Conservation (phyloP, 192 early-diverging fungal genomes). For the Coemansia sp. region DNA sequence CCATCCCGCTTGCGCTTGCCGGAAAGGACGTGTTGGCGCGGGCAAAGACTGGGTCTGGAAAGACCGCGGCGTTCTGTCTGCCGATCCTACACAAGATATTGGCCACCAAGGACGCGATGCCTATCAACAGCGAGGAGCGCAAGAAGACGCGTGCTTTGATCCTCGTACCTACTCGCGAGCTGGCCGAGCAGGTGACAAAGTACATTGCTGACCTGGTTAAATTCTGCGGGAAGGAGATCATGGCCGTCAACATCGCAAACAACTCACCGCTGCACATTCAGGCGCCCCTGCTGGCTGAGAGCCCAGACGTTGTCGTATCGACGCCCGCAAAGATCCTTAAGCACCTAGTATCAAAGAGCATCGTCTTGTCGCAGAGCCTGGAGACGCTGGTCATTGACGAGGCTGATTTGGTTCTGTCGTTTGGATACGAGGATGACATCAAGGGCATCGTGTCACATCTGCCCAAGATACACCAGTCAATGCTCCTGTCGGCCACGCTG, state of each 20-base stretch:
- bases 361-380: conserved; percentile 61
- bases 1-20: conserved; percentile 87
- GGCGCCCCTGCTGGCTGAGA: conserved; percentile 77
- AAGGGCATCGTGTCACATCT: conserved; percentile 70
- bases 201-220: conserved; percentile 73
- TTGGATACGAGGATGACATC: conserved; percentile 93
- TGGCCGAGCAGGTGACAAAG: conserved; percentile 90
- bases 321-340: conserved; percentile 84
- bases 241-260: conserved; percentile 35
- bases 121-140: conserved; percentile 21
- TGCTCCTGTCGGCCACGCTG: conserved; percentile 94
- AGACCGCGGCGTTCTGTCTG: conserved; percentile 94
- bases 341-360: conserved; percentile 66
- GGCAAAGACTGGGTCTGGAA: conserved; percentile 94
- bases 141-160: conserved; percentile 65
- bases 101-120: conserved; percentile 62
- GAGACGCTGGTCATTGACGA: conserved; percentile 95
- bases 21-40: conserved; percentile 94
- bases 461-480: conserved; percentile 90
- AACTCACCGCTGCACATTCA: conserved; percentile 38
- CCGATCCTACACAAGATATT: conserved; percentile 94
- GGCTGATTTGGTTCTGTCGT: conserved; percentile 93
- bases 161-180: conserved; percentile 93
- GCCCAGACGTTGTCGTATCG: conserved; percentile 85
- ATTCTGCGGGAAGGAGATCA: conserved; percentile 64